Percentiles rank a stretch among this genome's conserved stretches.
phyloP scores from a whole-genome alignment of 257 asterid genomes.

The Gentiana dahurica region DNA sequence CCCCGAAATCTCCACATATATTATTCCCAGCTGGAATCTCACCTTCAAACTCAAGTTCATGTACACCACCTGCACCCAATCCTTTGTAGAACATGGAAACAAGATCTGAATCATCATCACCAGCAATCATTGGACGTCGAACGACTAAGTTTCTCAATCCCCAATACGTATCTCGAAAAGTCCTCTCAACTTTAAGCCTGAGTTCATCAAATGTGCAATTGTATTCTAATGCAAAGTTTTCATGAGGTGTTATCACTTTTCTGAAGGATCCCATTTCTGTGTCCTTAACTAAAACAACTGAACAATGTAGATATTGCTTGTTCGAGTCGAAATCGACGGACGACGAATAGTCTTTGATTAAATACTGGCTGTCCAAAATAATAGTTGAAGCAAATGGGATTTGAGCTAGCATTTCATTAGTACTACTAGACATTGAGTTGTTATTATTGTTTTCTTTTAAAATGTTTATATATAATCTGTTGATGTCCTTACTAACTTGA shows the following conservation, averaged over 20 bases:
- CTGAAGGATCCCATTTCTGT: slow-evolving; percentile 7
- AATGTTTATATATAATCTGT: slow-evolving; percentile 35
- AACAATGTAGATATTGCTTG: slow-evolving; percentile 33
- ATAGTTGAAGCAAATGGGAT: slow-evolving; percentile 54
- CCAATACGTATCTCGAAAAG: slow-evolving; percentile 44
- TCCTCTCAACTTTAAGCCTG: slow-evolving; percentile 42
- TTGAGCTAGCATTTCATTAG: slow-evolving; percentile 17
- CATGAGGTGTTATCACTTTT: slow-evolving; percentile 34
- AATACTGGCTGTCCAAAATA: slow-evolving; percentile 57
- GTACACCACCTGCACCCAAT: slow-evolving; percentile 16
- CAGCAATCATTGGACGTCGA: slow-evolving; percentile 22
- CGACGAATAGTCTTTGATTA: slow-evolving; percentile 41
- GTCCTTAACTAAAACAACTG: slow-evolving; percentile 16
- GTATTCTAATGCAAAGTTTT: slow-evolving; percentile 29
- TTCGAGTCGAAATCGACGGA: slow-evolving; percentile 9
- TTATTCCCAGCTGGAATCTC: slow-evolving; percentile 10
- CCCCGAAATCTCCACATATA: slow-evolving; percentile 6
- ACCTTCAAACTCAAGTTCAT: slow-evolving; percentile 40
- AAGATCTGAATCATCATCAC: slow-evolving; percentile 34
- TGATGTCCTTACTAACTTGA: slow-evolving; percentile 71
- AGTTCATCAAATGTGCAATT: slow-evolving; percentile 49
- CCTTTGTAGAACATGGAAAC: slow-evolving; percentile 37
- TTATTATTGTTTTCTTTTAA: slow-evolving; percentile 33
- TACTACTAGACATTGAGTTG: slow-evolving; percentile 2
- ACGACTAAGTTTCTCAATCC: slow-evolving; percentile 37